phyloP scores from a whole-genome alignment of 257 asterid species.

The Penstemon barbatus region DNA sequence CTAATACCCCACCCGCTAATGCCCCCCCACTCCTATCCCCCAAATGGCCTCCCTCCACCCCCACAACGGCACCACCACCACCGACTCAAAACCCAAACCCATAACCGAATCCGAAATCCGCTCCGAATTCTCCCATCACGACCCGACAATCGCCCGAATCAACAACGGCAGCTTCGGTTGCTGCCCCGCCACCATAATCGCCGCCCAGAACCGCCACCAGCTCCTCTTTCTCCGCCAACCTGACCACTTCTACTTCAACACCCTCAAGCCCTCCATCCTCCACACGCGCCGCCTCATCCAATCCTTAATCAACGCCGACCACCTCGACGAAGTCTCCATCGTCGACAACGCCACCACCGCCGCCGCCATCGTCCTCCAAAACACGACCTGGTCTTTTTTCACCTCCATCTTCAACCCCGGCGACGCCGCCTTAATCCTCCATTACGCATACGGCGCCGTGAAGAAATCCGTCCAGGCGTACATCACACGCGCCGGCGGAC shows the following conservation, averaged over 20 bases:
- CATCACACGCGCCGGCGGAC: constrained; percentile 82
- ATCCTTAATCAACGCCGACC: constrained; percentile 66
- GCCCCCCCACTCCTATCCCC: not conserved
- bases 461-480: constrained; percentile 80
- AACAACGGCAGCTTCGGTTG: constrained; percentile 95
- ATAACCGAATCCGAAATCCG: constrained; percentile 44
- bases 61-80: constrained; percentile 25
- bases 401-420: constrained; percentile 47
- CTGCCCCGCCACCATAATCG: constrained; percentile 72
- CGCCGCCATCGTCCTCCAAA: constrained; percentile 79
- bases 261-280: constrained; percentile 62
- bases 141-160: constrained; percentile 61
- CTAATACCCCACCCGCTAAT: too few species aligned
- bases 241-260: constrained; percentile 63
- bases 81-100: constrained; percentile 17
- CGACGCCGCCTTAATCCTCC: constrained; percentile 71
- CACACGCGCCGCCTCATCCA: constrained; percentile 54
- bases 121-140: constrained; percentile 80
- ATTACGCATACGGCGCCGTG: constrained; percentile 81
- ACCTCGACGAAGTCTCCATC: constrained; percentile 69
- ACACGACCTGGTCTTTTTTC: constrained; percentile 63
- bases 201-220: constrained; percentile 77
- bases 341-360: constrained; percentile 96
- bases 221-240: constrained; percentile 77
- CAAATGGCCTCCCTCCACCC: constrained; percentile 31